Percentiles rank a stretch among this genome's conserved stretches.
phyloP scores from a whole-genome alignment of 371 early-diverging fungal species.

The Blakeslea trispora region DNA sequence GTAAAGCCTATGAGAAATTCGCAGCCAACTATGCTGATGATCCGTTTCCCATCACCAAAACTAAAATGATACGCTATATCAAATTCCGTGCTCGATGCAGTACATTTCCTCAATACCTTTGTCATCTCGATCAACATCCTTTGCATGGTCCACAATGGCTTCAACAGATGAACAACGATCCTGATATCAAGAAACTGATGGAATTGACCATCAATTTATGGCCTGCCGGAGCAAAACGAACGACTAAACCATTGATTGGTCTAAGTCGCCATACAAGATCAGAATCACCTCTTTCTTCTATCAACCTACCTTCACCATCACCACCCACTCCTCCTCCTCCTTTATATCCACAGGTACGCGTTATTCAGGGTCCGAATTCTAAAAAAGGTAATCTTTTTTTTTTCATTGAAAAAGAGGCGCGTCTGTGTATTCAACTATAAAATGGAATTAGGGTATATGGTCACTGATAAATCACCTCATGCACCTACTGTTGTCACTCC shows the following conservation, averaged over 20 bases:
- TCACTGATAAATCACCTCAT: neutral
- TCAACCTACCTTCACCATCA: too few relatives aligned
- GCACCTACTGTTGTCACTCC: too few relatives aligned
- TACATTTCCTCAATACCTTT: constrained; percentile 1
- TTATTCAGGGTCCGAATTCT: neutral
- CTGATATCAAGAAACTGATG: constrained; percentile 4
- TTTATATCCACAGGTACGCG: neutral
- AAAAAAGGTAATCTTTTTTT: constrained; percentile 4
- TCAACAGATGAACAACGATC: constrained; percentile 9
- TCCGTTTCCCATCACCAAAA: constrained; percentile 9
- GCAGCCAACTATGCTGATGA: neutral
- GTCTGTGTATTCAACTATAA: neutral
- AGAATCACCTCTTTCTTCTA: too few relatives aligned
- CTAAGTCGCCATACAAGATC: neutral
- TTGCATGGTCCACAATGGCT: constrained; percentile 12
- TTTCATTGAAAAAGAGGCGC: neutral
- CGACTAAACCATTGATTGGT: constrained; percentile 1
- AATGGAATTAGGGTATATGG: neutral
- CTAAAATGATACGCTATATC: constrained; percentile 8
- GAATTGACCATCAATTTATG: neutral
- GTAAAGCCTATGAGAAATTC: neutral
- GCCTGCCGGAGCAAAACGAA: neutral
- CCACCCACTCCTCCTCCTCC: too few relatives aligned
- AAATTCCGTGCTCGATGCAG: constrained; percentile 10
- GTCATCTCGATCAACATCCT: constrained; percentile 14